Evolutionary conservation across 257 asterid species (phyloP), one percentile per base, ranked within the genome.

Genomic region (Solanum ossicruentum): DNA sequence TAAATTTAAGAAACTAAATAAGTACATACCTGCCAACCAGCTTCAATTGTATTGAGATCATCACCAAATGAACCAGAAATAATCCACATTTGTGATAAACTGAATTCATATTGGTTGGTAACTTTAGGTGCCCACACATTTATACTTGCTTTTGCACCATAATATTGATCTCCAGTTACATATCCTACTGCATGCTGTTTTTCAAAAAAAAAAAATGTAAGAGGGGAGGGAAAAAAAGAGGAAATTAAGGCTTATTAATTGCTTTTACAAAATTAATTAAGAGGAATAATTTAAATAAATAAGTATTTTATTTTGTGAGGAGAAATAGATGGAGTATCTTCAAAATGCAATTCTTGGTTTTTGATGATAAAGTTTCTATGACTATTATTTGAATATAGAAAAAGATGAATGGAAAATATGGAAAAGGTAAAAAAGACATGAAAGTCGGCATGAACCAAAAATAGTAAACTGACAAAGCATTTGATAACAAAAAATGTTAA

Each of bases 21-120:
- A 16, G 13, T 36, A 84, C 92, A 75, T 92, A 88, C 99, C 97
- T 94, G 99, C 99, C 99, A 95, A 81, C 99, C 99, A 90, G 99
- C 99, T 92, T 95, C 99, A 81, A 95, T 95, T 84, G 99, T 95
- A 88, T 95, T 95, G 87, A 95, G 99, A 88, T 95, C 99, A 88
- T 94, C 94, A 3, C 96, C 96, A 84, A 95, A 95, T 12, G 99
- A 91, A 80, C 99, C 99, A 2, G 98, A 92, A 82, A 95, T 95
- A 23, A 94, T 95, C 99, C 99, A 95, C 89, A 95, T 84, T 51
- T 95, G 99, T 41, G 98, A 93, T 78, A 95, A 85, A 89, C 99
- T 95, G 85, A 95, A 95, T 85, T 95, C 99, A 83, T 92, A 91
- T 12, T 85, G 97, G 32, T 89, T 93, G 52, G 87, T 89, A 65